A percentile compares a stretch with the other conserved stretches of the same genome.
phyloP scores from a whole-genome alignment of 1,284 basidiomycete genomes.

The Heterobasidion annosum region DNA sequence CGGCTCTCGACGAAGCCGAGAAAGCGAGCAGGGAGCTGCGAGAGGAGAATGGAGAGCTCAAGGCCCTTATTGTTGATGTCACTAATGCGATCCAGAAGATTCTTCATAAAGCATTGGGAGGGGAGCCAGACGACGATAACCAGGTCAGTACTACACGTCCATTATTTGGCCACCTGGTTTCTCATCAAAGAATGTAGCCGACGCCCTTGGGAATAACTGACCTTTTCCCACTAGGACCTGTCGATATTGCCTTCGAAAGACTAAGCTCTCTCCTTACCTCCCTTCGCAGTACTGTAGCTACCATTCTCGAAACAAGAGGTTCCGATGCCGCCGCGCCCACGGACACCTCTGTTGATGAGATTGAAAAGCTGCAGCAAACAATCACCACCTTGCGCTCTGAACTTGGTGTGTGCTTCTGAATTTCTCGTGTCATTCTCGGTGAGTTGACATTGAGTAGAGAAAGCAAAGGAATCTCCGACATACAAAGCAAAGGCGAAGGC shows the following conservation, averaged over 20 bases:
- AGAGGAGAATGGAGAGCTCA: constrained; percentile 65
- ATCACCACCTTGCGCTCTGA: constrained; percentile 44
- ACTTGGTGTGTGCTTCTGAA: constrained; percentile 34
- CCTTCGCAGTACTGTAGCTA: constrained; percentile 25
- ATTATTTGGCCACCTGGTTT: neutral
- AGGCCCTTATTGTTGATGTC: constrained; percentile 57
- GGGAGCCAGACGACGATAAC: constrained; percentile 9
- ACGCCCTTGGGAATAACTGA: constrained; percentile 33
- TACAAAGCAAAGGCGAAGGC: constrained; percentile 32
- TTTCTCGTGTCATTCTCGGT: neutral
- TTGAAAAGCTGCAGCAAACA: constrained; percentile 34
- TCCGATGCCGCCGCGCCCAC: neutral
- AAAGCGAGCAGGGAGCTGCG: constrained; percentile 53
- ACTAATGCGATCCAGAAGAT: constrained; percentile 64
- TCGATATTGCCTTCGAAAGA: constrained; percentile 42
- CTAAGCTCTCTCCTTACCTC: constrained; percentile 37
- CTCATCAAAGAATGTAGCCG: constrained; percentile 25
- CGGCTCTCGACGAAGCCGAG: constrained; percentile 69
- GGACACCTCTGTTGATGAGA: constrained; percentile 21
- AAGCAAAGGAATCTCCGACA: constrained; percentile 30
- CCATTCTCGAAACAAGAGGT: constrained; percentile 8
- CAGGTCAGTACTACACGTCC: constrained; percentile 3
- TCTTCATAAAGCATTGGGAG: constrained; percentile 22
- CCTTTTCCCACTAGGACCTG: constrained; percentile 53
- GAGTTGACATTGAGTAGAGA: constrained; percentile 25